phyloP scores from a whole-genome alignment of 768 basidiomycete species.

The Boletus sp. region DNA sequence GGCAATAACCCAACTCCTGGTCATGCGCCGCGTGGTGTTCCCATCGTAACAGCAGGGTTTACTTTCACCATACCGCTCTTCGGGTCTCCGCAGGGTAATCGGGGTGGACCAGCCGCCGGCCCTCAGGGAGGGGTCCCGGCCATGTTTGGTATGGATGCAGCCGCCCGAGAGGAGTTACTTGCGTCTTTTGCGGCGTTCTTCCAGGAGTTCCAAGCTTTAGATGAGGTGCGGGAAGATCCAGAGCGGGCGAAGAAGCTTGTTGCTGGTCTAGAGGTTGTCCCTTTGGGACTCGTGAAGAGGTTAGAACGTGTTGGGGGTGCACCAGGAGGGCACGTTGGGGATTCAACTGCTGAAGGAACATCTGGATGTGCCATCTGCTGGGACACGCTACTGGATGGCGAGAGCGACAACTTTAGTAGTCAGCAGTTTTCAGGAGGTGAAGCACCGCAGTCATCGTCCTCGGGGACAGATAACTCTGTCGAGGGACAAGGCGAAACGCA shows the following conservation, averaged over 20 bases:
- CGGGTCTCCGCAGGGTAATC: constrained; percentile 18
- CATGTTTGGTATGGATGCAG: constrained; percentile 17
- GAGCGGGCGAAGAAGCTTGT: constrained; percentile 64
- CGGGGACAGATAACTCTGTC: not conserved
- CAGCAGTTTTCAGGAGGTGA: constrained; percentile 12
- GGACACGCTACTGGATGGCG: constrained; percentile 57
- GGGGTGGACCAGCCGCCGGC: not conserved
- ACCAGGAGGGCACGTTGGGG: constrained; percentile 32
- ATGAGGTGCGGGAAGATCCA: constrained; percentile 56
- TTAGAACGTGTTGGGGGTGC: constrained; percentile 51
- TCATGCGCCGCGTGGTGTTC: constrained; percentile 21
- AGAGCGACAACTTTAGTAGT: constrained; percentile 35
- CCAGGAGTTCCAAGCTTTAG: constrained; percentile 28
- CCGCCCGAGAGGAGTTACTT: constrained; percentile 23
- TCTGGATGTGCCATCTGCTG: constrained; percentile 73
- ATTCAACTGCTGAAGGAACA: constrained; percentile 33
- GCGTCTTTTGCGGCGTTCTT: constrained; percentile 28
- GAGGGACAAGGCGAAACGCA: constrained; percentile 6
- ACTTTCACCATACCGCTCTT: constrained; percentile 36
- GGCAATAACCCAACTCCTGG: constrained; percentile 24
- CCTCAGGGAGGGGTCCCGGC: constrained; percentile 9
- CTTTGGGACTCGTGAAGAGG: constrained; percentile 61
- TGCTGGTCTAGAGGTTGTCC: constrained; percentile 63
- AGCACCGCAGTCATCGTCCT: not conserved
- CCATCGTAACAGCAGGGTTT: constrained; percentile 31